These are phyloP conservation scores for Aspergillus taichungensis DNA, from an alignment of 495 filamentous ascomycete genomes.

Conservation along the genomic window DNA sequence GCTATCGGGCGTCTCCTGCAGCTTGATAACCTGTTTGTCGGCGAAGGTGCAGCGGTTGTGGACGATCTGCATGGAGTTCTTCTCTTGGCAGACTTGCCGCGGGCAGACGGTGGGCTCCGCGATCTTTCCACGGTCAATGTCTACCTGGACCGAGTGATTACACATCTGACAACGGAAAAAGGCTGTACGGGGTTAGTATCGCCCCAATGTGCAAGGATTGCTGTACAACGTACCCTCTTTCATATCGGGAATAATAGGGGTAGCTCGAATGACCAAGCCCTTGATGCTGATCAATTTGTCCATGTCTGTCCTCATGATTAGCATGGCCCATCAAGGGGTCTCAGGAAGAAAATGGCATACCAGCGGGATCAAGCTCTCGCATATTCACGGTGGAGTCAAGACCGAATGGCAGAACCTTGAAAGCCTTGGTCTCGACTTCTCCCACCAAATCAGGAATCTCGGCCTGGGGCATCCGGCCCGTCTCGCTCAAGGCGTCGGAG, in stretches of 20 bases:
- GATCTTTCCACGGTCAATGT: slow-evolving; percentile 92
- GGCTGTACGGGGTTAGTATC: slow-evolving; percentile 29
- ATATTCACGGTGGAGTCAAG: slow-evolving; percentile 82
- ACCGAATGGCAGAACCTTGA: slow-evolving; percentile 85
- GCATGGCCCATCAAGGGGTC: slow-evolving; percentile 2
- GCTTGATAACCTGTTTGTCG: slow-evolving; percentile 97
- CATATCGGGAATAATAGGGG: slow-evolving; percentile 97
- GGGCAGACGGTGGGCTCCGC: slow-evolving; percentile 89
- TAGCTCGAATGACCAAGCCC: slow-evolving; percentile 91
- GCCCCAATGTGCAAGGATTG: background rate
- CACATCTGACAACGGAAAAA: slow-evolving; percentile 95
- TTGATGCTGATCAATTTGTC: slow-evolving; percentile 96
- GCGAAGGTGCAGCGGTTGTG: slow-evolving; percentile 94
- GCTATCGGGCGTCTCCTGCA: slow-evolving; percentile 93
- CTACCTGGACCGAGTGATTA: slow-evolving; percentile 80
- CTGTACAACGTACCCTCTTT: slow-evolving; percentile 53
- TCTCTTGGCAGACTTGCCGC: slow-evolving; percentile 68
- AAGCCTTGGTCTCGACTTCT: slow-evolving; percentile 62
- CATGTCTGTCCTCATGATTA: slow-evolving; percentile 52
- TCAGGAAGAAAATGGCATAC: slow-evolving; percentile 24
- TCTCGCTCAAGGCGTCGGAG: slow-evolving; percentile 53
- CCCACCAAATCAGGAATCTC: slow-evolving; percentile 52
- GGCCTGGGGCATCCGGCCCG: slow-evolving; percentile 21
- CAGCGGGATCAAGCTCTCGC: slow-evolving; percentile 85
- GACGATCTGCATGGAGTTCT: slow-evolving; percentile 95